phyloP scores from a whole-genome alignment of 2,329 filamentous ascomycete genomes.

The Colletotrichum sp. region DNA sequence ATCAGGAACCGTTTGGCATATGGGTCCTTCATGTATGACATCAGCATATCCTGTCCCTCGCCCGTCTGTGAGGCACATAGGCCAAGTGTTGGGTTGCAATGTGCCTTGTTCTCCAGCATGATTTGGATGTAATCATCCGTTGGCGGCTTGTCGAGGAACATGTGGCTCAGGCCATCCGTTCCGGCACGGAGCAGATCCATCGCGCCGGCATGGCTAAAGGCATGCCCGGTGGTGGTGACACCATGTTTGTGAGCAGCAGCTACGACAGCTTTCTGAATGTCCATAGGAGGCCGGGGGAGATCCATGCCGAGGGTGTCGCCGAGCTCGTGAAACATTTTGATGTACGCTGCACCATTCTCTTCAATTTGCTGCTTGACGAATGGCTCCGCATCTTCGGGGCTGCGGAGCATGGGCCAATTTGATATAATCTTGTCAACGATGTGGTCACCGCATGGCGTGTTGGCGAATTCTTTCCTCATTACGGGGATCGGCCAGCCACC shows the following conservation, averaged over 20 bases:
- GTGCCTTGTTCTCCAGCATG: conserved; percentile 25
- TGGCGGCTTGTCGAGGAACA: conserved; percentile 30
- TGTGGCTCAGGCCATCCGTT: conserved; percentile 33
- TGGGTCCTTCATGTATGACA: conserved; percentile 22
- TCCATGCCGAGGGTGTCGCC: conserved; percentile 41
- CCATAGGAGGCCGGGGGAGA: conserved; percentile 41
- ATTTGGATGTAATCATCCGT: conserved; percentile 25
- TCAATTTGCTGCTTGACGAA: conserved; percentile 40
- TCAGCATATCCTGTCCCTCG: conserved; percentile 23
- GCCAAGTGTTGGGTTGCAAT: conserved; percentile 27
- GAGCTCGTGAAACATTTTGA: conserved; percentile 56
- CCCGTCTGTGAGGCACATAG: conserved; percentile 25
- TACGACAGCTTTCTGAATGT: conserved; percentile 49
- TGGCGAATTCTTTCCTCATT: conserved; percentile 18
- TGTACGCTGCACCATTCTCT: conserved; percentile 46
- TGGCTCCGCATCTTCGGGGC: conserved; percentile 40
- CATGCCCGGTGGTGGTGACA: conserved; percentile 29
- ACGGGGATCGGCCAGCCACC: conserved; percentile 50
- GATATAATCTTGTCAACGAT: conserved; percentile 27
- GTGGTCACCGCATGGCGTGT: not conserved
- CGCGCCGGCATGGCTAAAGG: conserved; percentile 26
- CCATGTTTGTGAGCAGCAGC: conserved; percentile 33
- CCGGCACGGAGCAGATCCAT: conserved; percentile 30
- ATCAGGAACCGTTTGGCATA: not conserved
- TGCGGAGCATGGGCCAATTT: conserved; percentile 46